Evolutionary conservation across 352 stramenopile species (phyloP), one percentile per base, ranked within the genome.

Genomic region (Phytophthora sp.): DNA sequence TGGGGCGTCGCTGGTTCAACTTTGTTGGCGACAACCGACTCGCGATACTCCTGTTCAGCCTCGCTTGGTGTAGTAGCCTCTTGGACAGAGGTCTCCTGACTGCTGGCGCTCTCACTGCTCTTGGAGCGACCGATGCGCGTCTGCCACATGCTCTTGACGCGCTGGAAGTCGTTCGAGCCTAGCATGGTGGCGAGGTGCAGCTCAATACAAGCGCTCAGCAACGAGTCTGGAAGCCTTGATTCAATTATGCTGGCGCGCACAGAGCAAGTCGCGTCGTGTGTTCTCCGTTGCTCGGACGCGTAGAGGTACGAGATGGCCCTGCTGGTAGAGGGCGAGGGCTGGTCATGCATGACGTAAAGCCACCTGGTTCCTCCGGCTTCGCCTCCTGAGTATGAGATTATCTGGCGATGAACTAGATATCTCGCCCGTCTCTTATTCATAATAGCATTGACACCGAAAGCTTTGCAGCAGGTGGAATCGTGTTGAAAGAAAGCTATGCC

Each of bases 61-160:
- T 38, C 24, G 15, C 21, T 21, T 24, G 26, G 15, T 37, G 20
- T 27, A 32, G 44, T 58, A 18, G 30, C 31, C 12, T 58, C 44
- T 53, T 52, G 49, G 3, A 28, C 21, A 4, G 52, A 4, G 4
- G n/a, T 9, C 39, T 66, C 28, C 35, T 60, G 54, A n/a, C 21
- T 27, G 17, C 21, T 17, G 12, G 31, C 30, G 23, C 20, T 65
- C 10, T 54, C 49, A n/a, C 44, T 51, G 37, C 68, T 82, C 53
- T 65, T 66, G 9, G 73, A 74, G 21, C 76, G 70, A 32, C 69
- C 58, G 17, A 73, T 55, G n/a, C 81, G 84, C 45, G 76, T 84
- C 49, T 87, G 77, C 84, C 84, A 92, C 21, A 92, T 72, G 37
- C 46, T 89, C 51, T 88, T 87, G 35, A 86, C 79, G 55, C 60